Conservation (phyloP, 106 monocot genomes). For the Iris macrosiphon region DNA sequence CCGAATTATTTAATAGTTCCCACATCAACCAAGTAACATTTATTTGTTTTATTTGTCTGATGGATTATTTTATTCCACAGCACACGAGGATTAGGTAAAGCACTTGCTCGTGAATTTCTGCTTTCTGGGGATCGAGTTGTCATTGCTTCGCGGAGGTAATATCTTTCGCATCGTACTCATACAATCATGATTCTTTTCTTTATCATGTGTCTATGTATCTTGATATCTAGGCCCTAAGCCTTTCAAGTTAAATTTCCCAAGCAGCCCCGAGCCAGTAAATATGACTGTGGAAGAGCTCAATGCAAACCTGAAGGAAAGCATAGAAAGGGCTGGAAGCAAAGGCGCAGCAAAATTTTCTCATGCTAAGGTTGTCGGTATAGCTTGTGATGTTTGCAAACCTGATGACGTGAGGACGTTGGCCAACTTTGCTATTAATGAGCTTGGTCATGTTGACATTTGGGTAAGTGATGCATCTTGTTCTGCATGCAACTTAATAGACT, state of each 20-base stretch:
- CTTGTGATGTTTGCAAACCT: conserved; percentile 96
- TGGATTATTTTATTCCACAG: conserved; percentile 48
- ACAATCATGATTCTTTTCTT: not conserved
- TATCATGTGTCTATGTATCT: not conserved
- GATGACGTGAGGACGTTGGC: conserved; percentile 82
- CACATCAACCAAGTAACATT: too few species aligned
- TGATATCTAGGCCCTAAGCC: conserved; percentile 6
- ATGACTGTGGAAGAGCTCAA: conserved; percentile 69
- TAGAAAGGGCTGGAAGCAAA: conserved; percentile 43
- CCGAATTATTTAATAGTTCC: too few species aligned
- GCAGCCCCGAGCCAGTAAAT: conserved; percentile 83
- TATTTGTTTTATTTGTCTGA: too few species aligned
- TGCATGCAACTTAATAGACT: not conserved
- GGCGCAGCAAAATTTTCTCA: conserved; percentile 38
- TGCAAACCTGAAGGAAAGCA: conserved; percentile 61
- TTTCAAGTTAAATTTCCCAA: conserved; percentile 26
- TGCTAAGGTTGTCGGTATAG: conserved; percentile 79
- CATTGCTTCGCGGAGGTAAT: conserved; percentile 88
- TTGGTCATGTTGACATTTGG: conserved; percentile 95
- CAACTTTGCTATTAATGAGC: conserved; percentile 59
- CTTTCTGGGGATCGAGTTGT: conserved; percentile 96
- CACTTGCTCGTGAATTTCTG: conserved; percentile 97
- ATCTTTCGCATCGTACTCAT: not conserved
- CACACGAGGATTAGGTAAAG: conserved; percentile 92
- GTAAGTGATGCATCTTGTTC: conserved; percentile 25